These are phyloP conservation scores for Hypsizygus marmoreus DNA, from an alignment of 768 basidiomycete species.

Conservation along the genomic window DNA sequence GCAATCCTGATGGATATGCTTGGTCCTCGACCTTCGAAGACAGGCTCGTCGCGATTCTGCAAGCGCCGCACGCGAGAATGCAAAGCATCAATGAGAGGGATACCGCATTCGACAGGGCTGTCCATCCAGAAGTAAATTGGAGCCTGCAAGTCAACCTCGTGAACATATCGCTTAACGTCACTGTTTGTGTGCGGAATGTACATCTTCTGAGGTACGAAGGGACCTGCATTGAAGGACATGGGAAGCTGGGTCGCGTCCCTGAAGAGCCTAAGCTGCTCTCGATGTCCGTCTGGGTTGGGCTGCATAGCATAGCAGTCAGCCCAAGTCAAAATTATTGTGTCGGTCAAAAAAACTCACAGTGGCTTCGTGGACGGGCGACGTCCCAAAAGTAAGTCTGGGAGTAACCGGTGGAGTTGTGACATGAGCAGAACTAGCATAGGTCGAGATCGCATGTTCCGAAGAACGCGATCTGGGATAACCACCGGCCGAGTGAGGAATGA, in stretches of 20 bases:
- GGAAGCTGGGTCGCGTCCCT: slow-evolving; percentile 41
- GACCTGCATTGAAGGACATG: slow-evolving; percentile 33
- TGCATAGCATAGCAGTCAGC: slow-evolving; percentile 6
- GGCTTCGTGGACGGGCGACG: neutral
- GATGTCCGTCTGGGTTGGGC: slow-evolving; percentile 38
- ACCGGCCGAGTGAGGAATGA: slow-evolving; percentile 1
- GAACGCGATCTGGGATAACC: slow-evolving; percentile 11
- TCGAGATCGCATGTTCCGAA: slow-evolving; percentile 9
- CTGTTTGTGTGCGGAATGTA: slow-evolving; percentile 80
- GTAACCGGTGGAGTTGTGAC: slow-evolving; percentile 11
- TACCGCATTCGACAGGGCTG: slow-evolving; percentile 57
- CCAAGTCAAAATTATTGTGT: neutral
- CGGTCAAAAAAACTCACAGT: slow-evolving; percentile 1
- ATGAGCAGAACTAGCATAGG: slow-evolving; percentile 9
- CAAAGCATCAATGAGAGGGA: slow-evolving; percentile 64
- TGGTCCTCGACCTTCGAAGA: slow-evolving; percentile 74
- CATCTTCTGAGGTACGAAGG: slow-evolving; percentile 70
- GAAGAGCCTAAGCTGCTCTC: slow-evolving; percentile 48
- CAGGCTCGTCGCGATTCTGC: slow-evolving; percentile 57
- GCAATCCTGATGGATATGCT: slow-evolving; percentile 78
- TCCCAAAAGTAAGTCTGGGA: slow-evolving; percentile 1
- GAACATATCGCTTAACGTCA: slow-evolving; percentile 76
- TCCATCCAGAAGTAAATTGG: slow-evolving; percentile 67
- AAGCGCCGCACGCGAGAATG: slow-evolving; percentile 60
- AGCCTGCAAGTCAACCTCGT: slow-evolving; percentile 60